Evolutionary conservation across 805 yeast genomes (phyloP).

Genomic region (Metschnikowia lunata): DNA sequence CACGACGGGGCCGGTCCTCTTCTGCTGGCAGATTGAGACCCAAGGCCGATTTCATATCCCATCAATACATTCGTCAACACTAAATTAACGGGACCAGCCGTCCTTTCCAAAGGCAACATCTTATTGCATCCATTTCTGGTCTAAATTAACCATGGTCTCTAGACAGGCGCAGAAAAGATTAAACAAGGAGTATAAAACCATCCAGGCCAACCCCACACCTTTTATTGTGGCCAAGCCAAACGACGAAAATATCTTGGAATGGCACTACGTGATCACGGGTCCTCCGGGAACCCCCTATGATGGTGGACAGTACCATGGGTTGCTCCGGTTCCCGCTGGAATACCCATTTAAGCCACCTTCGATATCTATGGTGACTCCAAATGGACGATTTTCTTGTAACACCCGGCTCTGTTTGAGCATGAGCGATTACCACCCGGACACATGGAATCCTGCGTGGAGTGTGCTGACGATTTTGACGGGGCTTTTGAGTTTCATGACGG

Average conservation of each 20-base stretch:
- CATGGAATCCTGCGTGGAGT: conserved; percentile 97
- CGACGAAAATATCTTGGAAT: conserved; percentile 81
- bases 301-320: conserved; percentile 86
- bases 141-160: conserved; percentile 28
- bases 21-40: too few relatives aligned
- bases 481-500: conserved; percentile 85
- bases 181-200: conserved; percentile 74
- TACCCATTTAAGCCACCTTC: conserved; percentile 93
- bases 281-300: conserved; percentile 87
- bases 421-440: conserved; percentile 91
- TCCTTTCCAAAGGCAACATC: too few relatives aligned
- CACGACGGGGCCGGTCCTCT: too few relatives aligned
- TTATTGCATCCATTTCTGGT: too few relatives aligned
- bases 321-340: conserved; percentile 75
- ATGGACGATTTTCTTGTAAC: conserved; percentile 79
- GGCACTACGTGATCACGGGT: conserved; percentile 92
- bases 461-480: conserved; percentile 87
- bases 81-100: too few relatives aligned
- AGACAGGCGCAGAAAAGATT: conserved; percentile 47
- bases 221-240: conserved; percentile 80
- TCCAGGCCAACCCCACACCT: conserved; percentile 80
- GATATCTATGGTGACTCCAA: conserved; percentile 84
- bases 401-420: conserved; percentile 83
- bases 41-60: too few relatives aligned
- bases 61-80: too few relatives aligned